phyloP scores from a whole-genome alignment of 805 yeast genomes.

The Metschnikowia henanensis region DNA sequence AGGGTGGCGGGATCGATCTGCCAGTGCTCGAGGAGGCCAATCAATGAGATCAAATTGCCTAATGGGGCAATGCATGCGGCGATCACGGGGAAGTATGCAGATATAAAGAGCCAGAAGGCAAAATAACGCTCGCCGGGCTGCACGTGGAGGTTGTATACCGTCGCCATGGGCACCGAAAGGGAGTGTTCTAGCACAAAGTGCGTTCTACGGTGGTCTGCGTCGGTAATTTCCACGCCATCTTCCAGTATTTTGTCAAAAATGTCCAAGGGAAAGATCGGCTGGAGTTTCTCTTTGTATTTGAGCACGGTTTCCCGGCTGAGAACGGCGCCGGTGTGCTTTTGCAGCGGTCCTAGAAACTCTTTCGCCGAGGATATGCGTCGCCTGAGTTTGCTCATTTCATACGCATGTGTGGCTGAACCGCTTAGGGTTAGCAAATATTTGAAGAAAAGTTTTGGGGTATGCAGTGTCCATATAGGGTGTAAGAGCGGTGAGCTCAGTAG shows the following conservation, averaged over 20 bases:
- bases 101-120: constrained; percentile 61
- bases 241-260: constrained; percentile 7
- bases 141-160: constrained; percentile 30
- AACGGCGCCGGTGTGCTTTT: constrained; percentile 4
- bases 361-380: constrained; percentile 12
- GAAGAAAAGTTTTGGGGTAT: too few relatives aligned
- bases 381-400: constrained; percentile 6
- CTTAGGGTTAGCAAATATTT: too few relatives aligned
- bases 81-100: constrained; percentile 70
- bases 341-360: constrained; percentile 7
- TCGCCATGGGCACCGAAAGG: constrained; percentile 31
- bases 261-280: constrained; percentile 14
- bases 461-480: too few relatives aligned
- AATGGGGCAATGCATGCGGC: constrained; percentile 81
- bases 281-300: constrained; percentile 16
- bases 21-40: constrained; percentile 75
- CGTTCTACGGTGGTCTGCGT: constrained; percentile 9
- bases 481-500: too few relatives aligned
- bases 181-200: constrained; percentile 28
- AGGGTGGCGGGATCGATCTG: constrained; percentile 31
- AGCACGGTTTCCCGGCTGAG: constrained; percentile 12
- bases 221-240: constrained; percentile 1
- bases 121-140: constrained; percentile 40
- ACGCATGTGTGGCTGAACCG: too few relatives aligned
- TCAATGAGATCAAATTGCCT: constrained; percentile 70